These are phyloP conservation scores for Ampelocalamus luodianensis DNA, from an alignment of 176 grass and related monocot genomes.

Conservation along the genomic window DNA sequence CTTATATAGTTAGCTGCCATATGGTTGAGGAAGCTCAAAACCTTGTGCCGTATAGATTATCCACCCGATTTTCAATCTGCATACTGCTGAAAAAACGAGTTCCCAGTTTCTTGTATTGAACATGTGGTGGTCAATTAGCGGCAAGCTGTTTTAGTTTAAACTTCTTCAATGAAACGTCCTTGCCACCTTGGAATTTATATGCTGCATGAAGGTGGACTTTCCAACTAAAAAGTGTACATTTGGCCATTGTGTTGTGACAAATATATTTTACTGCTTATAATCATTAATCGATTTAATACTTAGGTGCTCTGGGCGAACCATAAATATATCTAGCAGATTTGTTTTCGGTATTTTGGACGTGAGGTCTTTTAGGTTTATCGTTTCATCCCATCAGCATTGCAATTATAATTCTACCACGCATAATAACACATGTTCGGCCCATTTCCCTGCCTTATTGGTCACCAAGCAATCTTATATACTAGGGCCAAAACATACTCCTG, in stretches of 20 bases:
- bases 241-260: neutral
- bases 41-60: neutral
- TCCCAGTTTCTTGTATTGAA: constrained; percentile 2
- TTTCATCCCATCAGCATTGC: neutral
- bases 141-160: neutral
- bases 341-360: neutral
- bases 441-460: neutral
- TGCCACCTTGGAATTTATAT: neutral
- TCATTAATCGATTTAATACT: neutral
- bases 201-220: constrained; percentile 12
- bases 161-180: neutral
- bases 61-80: neutral
- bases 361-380: neutral
- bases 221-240: constrained; percentile 5
- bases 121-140: constrained; percentile 14
- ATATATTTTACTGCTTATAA: neutral
- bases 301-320: neutral
- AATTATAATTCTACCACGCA: neutral
- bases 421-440: neutral
- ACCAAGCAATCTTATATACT: neutral
- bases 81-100: constrained; percentile 13
- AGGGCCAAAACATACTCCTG: neutral
- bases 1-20: constrained; percentile 18
- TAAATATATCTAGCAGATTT: neutral
- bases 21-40: neutral